Percentiles rank a stretch among this genome's conserved stretches.
phyloP scores from a whole-genome alignment of 805 yeast species.

The Metschnikowia dekortorum region DNA sequence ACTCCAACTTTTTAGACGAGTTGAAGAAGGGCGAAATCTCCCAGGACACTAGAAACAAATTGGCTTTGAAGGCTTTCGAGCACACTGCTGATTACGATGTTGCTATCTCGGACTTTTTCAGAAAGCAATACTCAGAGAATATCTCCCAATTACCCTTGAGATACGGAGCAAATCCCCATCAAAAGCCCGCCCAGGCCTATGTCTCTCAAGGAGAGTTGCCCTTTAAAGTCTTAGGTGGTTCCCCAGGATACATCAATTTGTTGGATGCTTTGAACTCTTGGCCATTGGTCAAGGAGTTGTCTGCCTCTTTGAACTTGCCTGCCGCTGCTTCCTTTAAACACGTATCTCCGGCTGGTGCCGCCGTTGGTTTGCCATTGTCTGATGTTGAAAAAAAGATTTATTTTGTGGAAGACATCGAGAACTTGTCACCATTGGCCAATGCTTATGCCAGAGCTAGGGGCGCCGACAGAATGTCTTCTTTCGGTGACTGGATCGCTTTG shows the following conservation, averaged over 20 bases:
- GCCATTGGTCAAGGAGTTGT: constrained; percentile 96
- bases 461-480: constrained; percentile 99
- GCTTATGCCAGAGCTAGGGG: constrained; percentile 99
- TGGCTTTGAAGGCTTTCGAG: constrained; percentile 96
- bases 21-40: constrained; percentile 71
- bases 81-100: constrained; percentile 97
- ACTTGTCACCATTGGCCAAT: constrained; percentile 92
- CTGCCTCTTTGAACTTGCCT: constrained; percentile 89
- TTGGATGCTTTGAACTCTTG: constrained; percentile 96
- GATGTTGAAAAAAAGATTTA: constrained; percentile 92
- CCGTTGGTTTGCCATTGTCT: constrained; percentile 89
- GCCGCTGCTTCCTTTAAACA: constrained; percentile 99
- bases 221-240: constrained; percentile 87
- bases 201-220: constrained; percentile 86
- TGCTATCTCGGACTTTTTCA: constrained; percentile 93
- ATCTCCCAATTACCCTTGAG: constrained; percentile 87
- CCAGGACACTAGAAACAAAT: constrained; percentile 66
- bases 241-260: constrained; percentile 96
- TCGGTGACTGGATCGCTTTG: constrained; percentile 97
- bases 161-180: constrained; percentile 99
- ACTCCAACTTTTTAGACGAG: constrained; percentile 81
- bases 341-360: constrained; percentile 98
- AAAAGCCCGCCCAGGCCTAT: constrained; percentile 97
- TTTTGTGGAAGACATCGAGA: constrained; percentile 91
- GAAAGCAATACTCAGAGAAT: constrained; percentile 93